phyloP scores from a whole-genome alignment of 139 green algal genomes.

The Chlamydomonas incerta region DNA sequence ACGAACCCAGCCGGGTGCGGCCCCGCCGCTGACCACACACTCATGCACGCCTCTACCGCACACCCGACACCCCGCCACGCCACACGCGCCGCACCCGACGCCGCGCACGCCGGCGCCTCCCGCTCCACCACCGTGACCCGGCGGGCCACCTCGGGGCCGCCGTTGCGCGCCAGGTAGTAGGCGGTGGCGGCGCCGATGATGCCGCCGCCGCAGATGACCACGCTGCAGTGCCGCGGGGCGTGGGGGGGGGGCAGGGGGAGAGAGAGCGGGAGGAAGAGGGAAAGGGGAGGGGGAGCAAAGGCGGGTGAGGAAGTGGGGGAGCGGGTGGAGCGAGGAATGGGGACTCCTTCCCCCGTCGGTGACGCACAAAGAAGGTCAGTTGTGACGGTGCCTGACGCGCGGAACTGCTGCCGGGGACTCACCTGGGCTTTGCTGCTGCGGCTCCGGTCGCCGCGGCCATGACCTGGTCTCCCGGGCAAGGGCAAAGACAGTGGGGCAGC shows the following conservation, averaged over 20 bases:
- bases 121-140: slow-evolving; percentile 72
- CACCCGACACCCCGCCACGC: neutral
- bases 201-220: slow-evolving; percentile 81
- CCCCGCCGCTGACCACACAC: too few species aligned
- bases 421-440: neutral
- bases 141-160: neutral
- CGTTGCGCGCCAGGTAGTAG: slow-evolving; percentile 71
- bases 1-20: too few species aligned
- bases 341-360: too few species aligned
- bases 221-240: slow-evolving; percentile 10
- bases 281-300: too few species aligned
- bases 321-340: too few species aligned
- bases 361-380: too few species aligned
- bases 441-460: neutral
- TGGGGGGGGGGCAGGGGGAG: neutral
- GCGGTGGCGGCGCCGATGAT: slow-evolving; percentile 79
- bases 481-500: too few species aligned
- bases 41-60: neutral
- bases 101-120: slow-evolving; percentile 65
- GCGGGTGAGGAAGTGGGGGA: too few species aligned
- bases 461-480: neutral
- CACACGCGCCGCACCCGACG: slow-evolving; percentile 60
- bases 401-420: too few species aligned
- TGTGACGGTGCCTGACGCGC: too few species aligned
- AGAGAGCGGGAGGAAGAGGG: neutral